Evolutionary conservation across 768 basidiomycete genomes (phyloP), one percentile per base, ranked within the genome.

Genomic region (Lactarius sp.): DNA sequence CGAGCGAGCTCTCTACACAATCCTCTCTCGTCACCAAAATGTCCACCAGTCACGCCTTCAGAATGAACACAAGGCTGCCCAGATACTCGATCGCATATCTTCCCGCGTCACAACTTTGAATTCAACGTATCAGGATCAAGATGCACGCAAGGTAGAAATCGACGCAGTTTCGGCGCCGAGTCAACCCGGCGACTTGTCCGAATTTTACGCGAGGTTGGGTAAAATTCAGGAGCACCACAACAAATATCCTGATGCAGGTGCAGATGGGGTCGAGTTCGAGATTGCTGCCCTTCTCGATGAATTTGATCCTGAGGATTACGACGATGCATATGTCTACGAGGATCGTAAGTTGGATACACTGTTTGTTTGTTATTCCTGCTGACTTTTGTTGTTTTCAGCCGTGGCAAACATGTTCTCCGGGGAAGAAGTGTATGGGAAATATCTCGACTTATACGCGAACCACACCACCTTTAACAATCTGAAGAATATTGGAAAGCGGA

Each of bases 201-300:
- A 96, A 75, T 99, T 99, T 79, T 98, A 99, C 78, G 80, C 87
- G 75, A 88, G 97, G 79, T 87, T 98, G 81, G 87, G 85, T 73
- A 94, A 91, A 83, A 86, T 98, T 76, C 92, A 95, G 78, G 94
- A 95, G 73, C 93, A 96, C 83, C 87, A 98, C 81, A 83, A 82
- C 77, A 92, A 92, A 80, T 94, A 98, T 82, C 94, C 94, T 78
- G 90, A 95, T 78, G 80, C 89, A 77, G 82, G 83, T 71, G 80
- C 86, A 80, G 87, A 84, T 71, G 81, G 87, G 64, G 88, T 96
- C 75, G 87, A 92, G 75, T 79, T 85, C 66, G 94, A 96, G 76
- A 81, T 97, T 68, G 85, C 87, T 52, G 81, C 84, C 71, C 83
- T 92, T 69, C 79, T 93, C 66, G 90, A 94, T 68, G 90, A 93